Evolutionary conservation across 2,329 filamentous ascomycete genomes (phyloP).

Genomic region (Gliomastix tumulicola): DNA sequence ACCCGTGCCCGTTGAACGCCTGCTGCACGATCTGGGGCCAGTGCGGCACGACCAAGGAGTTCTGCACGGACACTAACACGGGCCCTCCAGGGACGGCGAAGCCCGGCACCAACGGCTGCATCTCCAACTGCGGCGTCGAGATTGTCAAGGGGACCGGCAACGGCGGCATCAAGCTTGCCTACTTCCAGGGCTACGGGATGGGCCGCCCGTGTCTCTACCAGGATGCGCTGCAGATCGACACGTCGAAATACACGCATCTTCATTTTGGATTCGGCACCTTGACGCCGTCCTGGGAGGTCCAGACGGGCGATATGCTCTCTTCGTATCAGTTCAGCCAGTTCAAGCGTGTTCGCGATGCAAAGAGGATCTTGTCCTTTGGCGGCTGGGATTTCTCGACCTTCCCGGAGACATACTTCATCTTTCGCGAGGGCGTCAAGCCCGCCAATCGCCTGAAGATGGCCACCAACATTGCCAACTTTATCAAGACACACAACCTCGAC

Average conservation of each 20-base stretch:
- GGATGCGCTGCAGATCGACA: slow-evolving; percentile 15
- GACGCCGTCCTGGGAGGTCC: slow-evolving; percentile 1
- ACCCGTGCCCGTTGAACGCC: slow-evolving; percentile 36
- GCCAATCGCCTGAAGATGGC: slow-evolving; percentile 29
- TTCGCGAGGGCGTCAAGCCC: slow-evolving; percentile 17
- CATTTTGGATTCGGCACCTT: slow-evolving; percentile 21
- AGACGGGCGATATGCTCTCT: too few relatives aligned
- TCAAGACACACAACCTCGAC: slow-evolving; percentile 29
- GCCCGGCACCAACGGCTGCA: slow-evolving; percentile 13
- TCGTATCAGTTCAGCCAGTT: not conserved
- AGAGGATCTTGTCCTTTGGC: slow-evolving; percentile 23
- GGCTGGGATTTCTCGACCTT: slow-evolving; percentile 23
- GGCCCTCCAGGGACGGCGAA: slow-evolving; percentile 17
- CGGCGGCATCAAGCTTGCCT: slow-evolving; percentile 16
- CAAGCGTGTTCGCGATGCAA: too few relatives aligned
- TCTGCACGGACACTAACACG: slow-evolving; percentile 26
- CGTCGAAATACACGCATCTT: slow-evolving; percentile 20
- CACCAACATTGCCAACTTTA: slow-evolving; percentile 26
- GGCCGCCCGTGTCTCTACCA: slow-evolving; percentile 19
- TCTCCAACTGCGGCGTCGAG: slow-evolving; percentile 22
- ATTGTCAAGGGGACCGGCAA: too few relatives aligned
- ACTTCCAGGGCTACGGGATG: slow-evolving; percentile 23
- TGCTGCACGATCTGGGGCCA: slow-evolving; percentile 35
- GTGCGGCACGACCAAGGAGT: slow-evolving; percentile 35
- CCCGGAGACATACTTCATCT: slow-evolving; percentile 14